Evolutionary conservation across 805 yeast genomes (phyloP).

Genomic region (Ogataea corticis): DNA sequence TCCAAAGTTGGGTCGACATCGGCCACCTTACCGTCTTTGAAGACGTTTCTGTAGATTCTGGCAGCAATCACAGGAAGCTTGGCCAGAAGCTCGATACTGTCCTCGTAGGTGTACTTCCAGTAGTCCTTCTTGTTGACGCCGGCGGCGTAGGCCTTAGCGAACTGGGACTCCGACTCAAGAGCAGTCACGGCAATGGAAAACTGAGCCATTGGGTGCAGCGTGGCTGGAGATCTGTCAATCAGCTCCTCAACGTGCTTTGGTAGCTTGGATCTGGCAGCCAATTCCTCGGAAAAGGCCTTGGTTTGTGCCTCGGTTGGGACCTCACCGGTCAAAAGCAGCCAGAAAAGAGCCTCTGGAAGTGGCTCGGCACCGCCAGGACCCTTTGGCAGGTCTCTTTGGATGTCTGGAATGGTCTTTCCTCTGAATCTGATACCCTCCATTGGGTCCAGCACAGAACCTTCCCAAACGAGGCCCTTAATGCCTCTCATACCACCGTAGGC

Average conservation of each 20-base stretch:
- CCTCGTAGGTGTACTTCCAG: conserved; percentile 85
- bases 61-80: conserved; percentile 81
- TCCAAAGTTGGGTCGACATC: conserved; percentile 54
- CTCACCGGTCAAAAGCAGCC: conserved; percentile 83
- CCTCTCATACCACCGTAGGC: conserved; percentile 94
- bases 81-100: conserved; percentile 76
- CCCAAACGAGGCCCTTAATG: conserved; percentile 83
- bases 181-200: conserved; percentile 82
- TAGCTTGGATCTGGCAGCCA: conserved; percentile 74
- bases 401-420: conserved; percentile 80
- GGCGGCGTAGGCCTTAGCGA: conserved; percentile 80
- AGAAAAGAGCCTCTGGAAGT: conserved; percentile 77
- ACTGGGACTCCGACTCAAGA: conserved; percentile 77
- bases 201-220: conserved; percentile 89
- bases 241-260: conserved; percentile 77
- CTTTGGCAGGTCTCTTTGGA: conserved; percentile 73
- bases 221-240: conserved; percentile 71
- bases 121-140: conserved; percentile 82
- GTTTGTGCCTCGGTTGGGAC: conserved; percentile 74
- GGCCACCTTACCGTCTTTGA: conserved; percentile 74
- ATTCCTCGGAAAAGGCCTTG: conserved; percentile 68
- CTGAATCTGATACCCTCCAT: conserved; percentile 86
- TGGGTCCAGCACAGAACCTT: conserved; percentile 83
- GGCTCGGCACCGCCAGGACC: conserved; percentile 66
- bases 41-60: conserved; percentile 79